These are phyloP conservation scores for Waltergamsia citrina DNA, from an alignment of 2,329 filamentous ascomycete species.

Conservation along the genomic window DNA sequence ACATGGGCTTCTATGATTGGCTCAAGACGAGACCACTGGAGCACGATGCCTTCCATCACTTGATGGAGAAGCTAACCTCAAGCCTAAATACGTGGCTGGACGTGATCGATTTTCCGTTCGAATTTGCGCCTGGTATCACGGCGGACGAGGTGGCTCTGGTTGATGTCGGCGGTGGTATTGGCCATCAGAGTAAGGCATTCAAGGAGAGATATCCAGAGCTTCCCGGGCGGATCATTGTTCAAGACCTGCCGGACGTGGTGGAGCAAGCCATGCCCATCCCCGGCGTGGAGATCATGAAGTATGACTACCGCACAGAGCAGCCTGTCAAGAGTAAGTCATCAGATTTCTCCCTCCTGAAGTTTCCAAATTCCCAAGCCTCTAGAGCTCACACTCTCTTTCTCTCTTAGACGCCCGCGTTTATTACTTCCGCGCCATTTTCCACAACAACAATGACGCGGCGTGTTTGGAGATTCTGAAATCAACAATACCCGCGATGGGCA, in stretches of 20 bases:
- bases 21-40: constrained; percentile 8
- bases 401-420: constrained; percentile 12
- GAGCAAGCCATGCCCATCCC: constrained; percentile 8
- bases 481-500: constrained; percentile 9
- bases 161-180: constrained; percentile 11
- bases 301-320: constrained; percentile 12
- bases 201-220: constrained; percentile 6
- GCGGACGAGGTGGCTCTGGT: constrained; percentile 8
- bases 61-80: constrained; percentile 14
- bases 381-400: no score
- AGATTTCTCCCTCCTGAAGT: not conserved
- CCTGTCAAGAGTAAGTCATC: constrained; percentile 12
- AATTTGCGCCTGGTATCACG: constrained; percentile 5
- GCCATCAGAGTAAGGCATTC: constrained; percentile 10
- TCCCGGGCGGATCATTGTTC: constrained; percentile 9
- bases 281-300: constrained; percentile 13
- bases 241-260: constrained; percentile 12
- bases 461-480: constrained; percentile 12
- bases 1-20: constrained; percentile 10
- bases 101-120: constrained; percentile 10
- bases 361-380: not conserved
- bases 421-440: constrained; percentile 17
- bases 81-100: constrained; percentile 12
- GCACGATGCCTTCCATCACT: constrained; percentile 13
- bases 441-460: constrained; percentile 14